phyloP scores from a whole-genome alignment of 2,329 filamentous ascomycete species.

The Alternaria metachromatica region DNA sequence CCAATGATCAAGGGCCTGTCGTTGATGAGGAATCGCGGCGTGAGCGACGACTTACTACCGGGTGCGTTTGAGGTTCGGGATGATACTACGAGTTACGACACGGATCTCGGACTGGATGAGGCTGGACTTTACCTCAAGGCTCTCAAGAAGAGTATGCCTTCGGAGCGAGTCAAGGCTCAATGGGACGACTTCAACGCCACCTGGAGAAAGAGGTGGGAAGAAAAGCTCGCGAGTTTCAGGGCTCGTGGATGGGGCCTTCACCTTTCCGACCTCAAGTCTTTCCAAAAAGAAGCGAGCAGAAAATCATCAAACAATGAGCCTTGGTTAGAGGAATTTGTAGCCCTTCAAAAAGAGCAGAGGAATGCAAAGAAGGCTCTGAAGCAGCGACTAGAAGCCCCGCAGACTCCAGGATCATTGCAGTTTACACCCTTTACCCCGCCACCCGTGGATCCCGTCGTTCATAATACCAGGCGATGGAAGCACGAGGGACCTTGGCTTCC shows the following conservation, averaged over 20 bases:
- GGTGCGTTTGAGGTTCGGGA: conserved; percentile 43
- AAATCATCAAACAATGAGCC: neutral
- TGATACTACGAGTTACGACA: conserved; percentile 43
- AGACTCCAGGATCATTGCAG: conserved; percentile 21
- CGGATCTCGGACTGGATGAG: conserved; percentile 34
- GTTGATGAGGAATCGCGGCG: conserved; percentile 26
- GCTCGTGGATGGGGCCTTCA: neutral
- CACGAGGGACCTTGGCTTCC: conserved; percentile 65
- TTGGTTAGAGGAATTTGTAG: conserved; percentile 3
- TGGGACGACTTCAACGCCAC: conserved; percentile 5
- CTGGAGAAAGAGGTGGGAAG: conserved; percentile 15
- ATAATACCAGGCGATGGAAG: conserved; percentile 58
- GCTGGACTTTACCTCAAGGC: conserved; percentile 32
- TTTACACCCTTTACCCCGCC: conserved; percentile 32
- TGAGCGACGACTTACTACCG: conserved; percentile 12
- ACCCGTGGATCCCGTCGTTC: conserved; percentile 27
- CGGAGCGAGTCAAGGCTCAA: conserved; percentile 5
- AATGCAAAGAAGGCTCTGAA: conserved; percentile 16
- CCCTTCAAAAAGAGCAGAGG: conserved; percentile 4
- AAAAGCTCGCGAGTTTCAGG: conserved; percentile 7
- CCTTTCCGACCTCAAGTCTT: neutral
- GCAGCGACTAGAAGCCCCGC: conserved; percentile 13
- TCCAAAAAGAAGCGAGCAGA: neutral
- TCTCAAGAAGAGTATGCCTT: conserved; percentile 28
- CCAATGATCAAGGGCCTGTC: conserved; percentile 62